A percentile compares a stretch with the other conserved stretches of the same genome.
Conservation (phyloP, 305 asterid genomes). For the Fraxinus velutina region DNA sequence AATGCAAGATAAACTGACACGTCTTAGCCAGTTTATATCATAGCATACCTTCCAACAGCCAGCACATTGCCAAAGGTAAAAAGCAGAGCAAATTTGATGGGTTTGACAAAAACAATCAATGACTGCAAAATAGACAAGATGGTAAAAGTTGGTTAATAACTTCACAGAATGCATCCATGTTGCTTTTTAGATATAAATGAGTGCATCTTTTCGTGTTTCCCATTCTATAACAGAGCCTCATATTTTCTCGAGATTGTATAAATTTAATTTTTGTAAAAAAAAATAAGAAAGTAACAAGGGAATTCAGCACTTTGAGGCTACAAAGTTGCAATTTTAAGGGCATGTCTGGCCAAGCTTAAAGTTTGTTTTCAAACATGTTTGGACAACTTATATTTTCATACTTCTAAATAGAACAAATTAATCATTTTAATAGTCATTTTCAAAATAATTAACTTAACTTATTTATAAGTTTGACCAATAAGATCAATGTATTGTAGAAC, state of each 20-base stretch:
- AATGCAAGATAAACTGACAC: neutral
- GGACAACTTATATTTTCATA: neutral
- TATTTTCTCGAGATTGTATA: neutral
- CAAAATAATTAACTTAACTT: neutral
- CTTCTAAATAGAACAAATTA: neutral
- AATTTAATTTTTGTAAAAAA: neutral
- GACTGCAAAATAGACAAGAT: conserved; percentile 51
- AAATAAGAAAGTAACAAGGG: neutral
- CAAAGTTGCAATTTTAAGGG: neutral
- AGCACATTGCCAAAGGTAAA: conserved; percentile 82
- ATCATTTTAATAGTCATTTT: neutral
- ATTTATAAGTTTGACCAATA: neutral
- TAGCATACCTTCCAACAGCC: conserved; percentile 78
- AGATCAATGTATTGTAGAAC: neutral
- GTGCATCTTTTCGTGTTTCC: neutral
- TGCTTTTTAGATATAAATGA: neutral
- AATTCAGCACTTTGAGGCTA: neutral
- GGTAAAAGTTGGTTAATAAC: conserved; percentile 15
- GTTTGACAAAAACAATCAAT: conserved; percentile 64
- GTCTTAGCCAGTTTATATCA: neutral
- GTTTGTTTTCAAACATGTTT: neutral
- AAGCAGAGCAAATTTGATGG: conserved; percentile 79
- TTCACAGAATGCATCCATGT: neutral
- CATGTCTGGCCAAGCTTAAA: neutral
- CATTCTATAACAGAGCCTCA: neutral